Evolutionary conservation across 2,329 filamentous ascomycete genomes (phyloP), one percentile per base, ranked within the genome.

Genomic region (Cladophialophora carrionii): DNA sequence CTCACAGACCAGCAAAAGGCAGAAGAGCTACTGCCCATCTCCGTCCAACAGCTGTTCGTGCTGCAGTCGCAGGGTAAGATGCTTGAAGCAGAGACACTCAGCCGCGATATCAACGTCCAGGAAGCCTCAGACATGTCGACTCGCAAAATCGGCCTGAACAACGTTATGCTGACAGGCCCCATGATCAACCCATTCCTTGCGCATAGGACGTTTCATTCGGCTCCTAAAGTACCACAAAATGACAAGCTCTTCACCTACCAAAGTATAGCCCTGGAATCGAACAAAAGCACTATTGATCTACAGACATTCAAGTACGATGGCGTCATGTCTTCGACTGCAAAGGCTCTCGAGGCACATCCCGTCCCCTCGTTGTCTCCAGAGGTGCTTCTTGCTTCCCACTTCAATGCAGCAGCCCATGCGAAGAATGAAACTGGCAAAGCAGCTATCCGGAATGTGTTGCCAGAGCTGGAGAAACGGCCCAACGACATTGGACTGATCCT

Each of bases 401-500:
- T 89, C 67, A 88, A 90, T 71, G 91, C 91, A 12, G 91, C 92
- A 43, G 92, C 92, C 12, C 85, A 88, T 71, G 85, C 88, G 7
- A 71, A 73, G 53, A 85, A 86, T 41, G 78, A 83, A 69, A 83
- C 83, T 9, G 88, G 87, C 52, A 89, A 89, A 71, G 83, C 86
- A 53, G 87, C 88, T 4, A 78, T 96, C 37, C 90, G 88, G 74
- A 82, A 85, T 41, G 85, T 96, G 29, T 78, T 91, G 3, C 85
- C 86, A 0, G 76, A 93, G 12, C 80, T 94, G 6, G 88, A 91
- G 71, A 88, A 87, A 73, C 83, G 91, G 32, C 91, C 92, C 0
- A 86, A 86, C 65, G 92, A 97, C 74, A 81, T 96, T 24, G 94
- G 93, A 1, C 82, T 97, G 2, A 79, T 91, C 26, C 81, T 97